Percentiles rank a stretch among this genome's conserved stretches.
These are phyloP conservation scores for Baeospora myosura DNA, from an alignment of 1,284 basidiomycete genomes.

Conservation along the genomic window DNA sequence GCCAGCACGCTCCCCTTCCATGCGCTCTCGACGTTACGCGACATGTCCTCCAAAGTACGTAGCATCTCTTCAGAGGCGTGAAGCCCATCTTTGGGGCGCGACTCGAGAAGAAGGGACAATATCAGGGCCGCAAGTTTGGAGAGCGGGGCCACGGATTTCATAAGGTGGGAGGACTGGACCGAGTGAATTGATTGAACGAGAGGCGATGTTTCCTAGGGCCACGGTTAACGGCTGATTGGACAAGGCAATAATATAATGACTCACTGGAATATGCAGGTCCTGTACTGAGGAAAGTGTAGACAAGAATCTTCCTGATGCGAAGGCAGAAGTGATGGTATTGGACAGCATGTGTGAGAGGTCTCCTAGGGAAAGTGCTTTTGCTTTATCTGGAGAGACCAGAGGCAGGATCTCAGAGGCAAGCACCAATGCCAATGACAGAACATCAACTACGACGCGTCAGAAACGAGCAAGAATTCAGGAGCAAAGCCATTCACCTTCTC, in stretches of 20 bases:
- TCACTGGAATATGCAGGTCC: slow-evolving; percentile 28
- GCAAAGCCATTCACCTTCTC: slow-evolving; percentile 17
- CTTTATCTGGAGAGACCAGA: slow-evolving; percentile 41
- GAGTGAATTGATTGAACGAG: slow-evolving; percentile 28
- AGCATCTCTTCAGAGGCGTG: slow-evolving; percentile 34
- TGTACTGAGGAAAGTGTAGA: slow-evolving; percentile 26
- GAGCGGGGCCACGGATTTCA: slow-evolving; percentile 43
- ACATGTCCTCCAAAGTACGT: slow-evolving; percentile 29
- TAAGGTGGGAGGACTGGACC: slow-evolving; percentile 35
- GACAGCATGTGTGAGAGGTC: slow-evolving; percentile 38
- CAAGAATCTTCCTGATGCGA: slow-evolving; percentile 44
- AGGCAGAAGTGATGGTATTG: slow-evolving; percentile 44
- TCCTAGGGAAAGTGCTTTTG: slow-evolving; percentile 51
- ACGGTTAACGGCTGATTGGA: background rate
- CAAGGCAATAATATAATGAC: slow-evolving; percentile 11
- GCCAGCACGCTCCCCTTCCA: slow-evolving; percentile 46
- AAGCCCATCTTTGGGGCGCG: slow-evolving; percentile 38
- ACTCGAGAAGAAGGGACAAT: slow-evolving; percentile 41
- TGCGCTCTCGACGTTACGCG: slow-evolving; percentile 38
- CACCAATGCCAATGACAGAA: slow-evolving; percentile 36
- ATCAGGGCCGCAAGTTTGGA: slow-evolving; percentile 43
- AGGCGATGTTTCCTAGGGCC: slow-evolving; percentile 19
- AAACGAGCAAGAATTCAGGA: background rate
- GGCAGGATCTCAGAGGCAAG: slow-evolving; percentile 52
- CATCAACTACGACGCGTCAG: slow-evolving; percentile 11